Evolutionary conservation across 768 basidiomycete genomes (phyloP), one percentile per base, ranked within the genome.

Genomic region (Suillus cothurnatus): DNA sequence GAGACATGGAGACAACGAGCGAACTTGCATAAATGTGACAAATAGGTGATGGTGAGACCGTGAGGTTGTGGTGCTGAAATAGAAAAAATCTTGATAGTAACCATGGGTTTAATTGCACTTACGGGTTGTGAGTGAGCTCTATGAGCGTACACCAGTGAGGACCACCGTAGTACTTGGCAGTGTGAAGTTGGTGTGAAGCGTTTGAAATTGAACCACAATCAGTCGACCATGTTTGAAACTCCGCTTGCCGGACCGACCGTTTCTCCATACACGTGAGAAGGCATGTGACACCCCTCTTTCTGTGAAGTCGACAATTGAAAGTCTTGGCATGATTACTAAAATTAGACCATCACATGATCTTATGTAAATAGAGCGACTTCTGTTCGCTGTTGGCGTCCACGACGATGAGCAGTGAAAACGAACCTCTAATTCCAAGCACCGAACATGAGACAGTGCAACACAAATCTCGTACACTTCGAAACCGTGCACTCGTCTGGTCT

Each of bases 401-500:
- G n/a, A n/a, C n/a, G 55, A 76, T 76, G 76, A 75, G 64, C 58
- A 47, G 65, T 3, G 75, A 76, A 71, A 68, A 49, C 34, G 69
- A 71, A 7, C 75, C 75, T 15, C 67, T 76, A 19, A 72, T 76
- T n/a, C 43, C 65, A 56, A 21, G 63, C 21, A 36, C 63, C 6
- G 74, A 69, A 50, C 64, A 66, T 50, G 49, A 53, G n/a, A 67
- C 62, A 5, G 57, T 67, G 7, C 69, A 71, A 59, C 71, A 68
- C 36, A 66, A 60, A 23, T 65, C 68, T 26, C 73, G 73, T 50
- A 65, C 70, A 14, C 57, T 74, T 3, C 70, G 64, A 50, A 71
- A 74, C 32, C 85, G 86, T 41, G 73, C 76, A 5, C 67, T 81
- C 23, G 78, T 86, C 17, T 86, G 87, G 83, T 74, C 79, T 36